Evolutionary conservation across 306 rosid genomes (phyloP), one percentile per base, ranked within the genome.

Genomic region (Leucaena leucocephala): DNA sequence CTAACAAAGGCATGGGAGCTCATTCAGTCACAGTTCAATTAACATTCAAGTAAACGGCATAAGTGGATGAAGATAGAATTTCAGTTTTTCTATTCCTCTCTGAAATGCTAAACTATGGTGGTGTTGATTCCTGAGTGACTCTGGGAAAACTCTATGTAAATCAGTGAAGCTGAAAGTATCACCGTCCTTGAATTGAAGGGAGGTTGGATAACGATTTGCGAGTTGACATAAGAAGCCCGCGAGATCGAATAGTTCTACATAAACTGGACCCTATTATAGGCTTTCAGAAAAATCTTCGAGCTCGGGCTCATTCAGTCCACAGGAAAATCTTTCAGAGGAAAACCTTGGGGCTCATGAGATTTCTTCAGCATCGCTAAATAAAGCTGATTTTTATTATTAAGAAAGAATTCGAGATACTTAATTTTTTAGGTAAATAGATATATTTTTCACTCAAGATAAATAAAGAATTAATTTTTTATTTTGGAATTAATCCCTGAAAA

Each of bases 1-100:
- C 97, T 72, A 89, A 85, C 82, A 87, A 88, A 92, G 92, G 94
- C 97, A 94, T 94, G 93, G 91, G 84, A 84, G 94, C 91, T 88
- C 94, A 89, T 93, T 85, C 98, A 91, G 76, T 70, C 43, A 46
- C 43, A 70, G 59, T 36, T 48, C 39, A 68, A 39, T 17, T 74
- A 82, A 79, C 66, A 65, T 70, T 68, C 72, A 62, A 43, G 45
- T 78, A 54, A 78, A 44, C 42, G 22, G 43, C 74, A 58, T 58
- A 49, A 76, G 79, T 40, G 48, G 22, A 55, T 22, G 36, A 43
- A 44, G 59, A 34, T 4, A 55, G 0, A 42, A 71, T 36, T 36
- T 38, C 16, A 67, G 58, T 36, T 33, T 33, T 33, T 34, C 44
- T 10, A 1, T 16, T 38, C 70, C 22, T 36, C 6, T 38, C 33